phyloP scores from a whole-genome alignment of 2,329 filamentous ascomycete genomes.

The Ascochyta koolunga region DNA sequence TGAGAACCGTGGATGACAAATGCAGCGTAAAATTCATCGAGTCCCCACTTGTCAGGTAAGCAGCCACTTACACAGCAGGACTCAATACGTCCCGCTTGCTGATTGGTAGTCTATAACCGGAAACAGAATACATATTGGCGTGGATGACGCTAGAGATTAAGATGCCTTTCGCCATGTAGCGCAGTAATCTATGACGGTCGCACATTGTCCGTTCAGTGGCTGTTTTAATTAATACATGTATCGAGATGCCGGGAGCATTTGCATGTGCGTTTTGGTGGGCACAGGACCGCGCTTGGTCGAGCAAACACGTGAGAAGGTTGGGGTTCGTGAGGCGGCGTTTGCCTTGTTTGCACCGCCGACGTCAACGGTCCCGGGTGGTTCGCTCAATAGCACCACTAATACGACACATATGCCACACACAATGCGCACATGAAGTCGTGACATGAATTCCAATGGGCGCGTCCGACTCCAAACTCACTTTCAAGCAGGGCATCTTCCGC shows the following conservation, averaged over 20 bases:
- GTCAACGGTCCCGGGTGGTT: constrained; percentile 17
- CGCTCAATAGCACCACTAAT: constrained; percentile 6
- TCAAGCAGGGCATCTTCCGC: constrained; percentile 97
- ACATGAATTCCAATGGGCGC: constrained; percentile 76
- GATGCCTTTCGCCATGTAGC: not conserved
- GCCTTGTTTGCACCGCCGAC: constrained; percentile 32
- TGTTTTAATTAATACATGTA: not conserved
- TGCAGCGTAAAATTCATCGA: too few relatives aligned
- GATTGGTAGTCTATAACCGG: too few relatives aligned
- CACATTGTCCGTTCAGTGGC: not conserved
- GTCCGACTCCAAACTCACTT: constrained; percentile 97
- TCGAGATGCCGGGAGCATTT: too few relatives aligned
- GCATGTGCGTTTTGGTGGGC: too few relatives aligned
- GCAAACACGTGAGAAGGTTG: not conserved
- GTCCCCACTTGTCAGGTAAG: too few relatives aligned
- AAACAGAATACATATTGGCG: too few relatives aligned
- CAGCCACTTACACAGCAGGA: too few relatives aligned
- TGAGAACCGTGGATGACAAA: too few relatives aligned
- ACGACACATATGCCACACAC: constrained; percentile 4
- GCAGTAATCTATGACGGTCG: not conserved
- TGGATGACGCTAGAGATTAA: not conserved
- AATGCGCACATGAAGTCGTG: constrained; percentile 34
- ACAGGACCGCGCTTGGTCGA: not conserved
- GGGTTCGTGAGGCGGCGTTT: constrained; percentile 9
- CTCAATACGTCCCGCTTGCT: too few relatives aligned